Conservation (phyloP, 495 filamentous ascomycete species). For the Xylaria nigripes region DNA sequence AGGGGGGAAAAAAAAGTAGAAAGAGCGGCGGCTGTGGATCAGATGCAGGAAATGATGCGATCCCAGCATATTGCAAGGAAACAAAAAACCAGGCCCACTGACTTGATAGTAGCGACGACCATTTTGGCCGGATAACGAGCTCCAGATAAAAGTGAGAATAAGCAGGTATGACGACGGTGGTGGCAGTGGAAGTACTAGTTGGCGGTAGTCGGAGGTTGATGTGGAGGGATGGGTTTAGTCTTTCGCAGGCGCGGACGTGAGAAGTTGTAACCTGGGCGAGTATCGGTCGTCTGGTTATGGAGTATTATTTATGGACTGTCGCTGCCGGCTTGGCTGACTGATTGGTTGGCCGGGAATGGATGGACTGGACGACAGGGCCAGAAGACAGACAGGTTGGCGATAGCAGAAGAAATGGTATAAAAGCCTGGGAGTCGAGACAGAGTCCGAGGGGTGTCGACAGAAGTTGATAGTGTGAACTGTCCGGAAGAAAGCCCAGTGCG, state of each 20-base stretch:
- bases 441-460: slow-evolving; percentile 2
- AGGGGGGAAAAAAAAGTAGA: slow-evolving; percentile 1
- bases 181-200: slow-evolving; percentile 3
- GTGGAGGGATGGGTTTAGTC: slow-evolving; percentile 3
- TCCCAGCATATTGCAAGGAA: slow-evolving; percentile 5
- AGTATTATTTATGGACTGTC: slow-evolving; percentile 5
- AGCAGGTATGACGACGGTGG: slow-evolving; percentile 13
- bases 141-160: slow-evolving; percentile 20
- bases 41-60: slow-evolving; percentile 7
- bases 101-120: slow-evolving; percentile 84
- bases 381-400: neutral
- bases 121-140: slow-evolving; percentile 43
- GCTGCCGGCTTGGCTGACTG: neutral
- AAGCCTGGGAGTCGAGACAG: neutral
- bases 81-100: slow-evolving; percentile 31
- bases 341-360: neutral
- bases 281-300: slow-evolving; percentile 15
- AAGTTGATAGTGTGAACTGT: slow-evolving; percentile 3
- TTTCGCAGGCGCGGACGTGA: slow-evolving; percentile 22
- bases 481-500: neutral
- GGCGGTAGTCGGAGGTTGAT: neutral
- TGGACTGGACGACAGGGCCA: neutral
- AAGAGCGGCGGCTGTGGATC: slow-evolving; percentile 1
- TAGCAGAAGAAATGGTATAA: neutral
- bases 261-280: slow-evolving; percentile 10